Conservation (phyloP, 192 early-diverging fungal genomes). For the Gamsiella multidivaricata region DNA sequence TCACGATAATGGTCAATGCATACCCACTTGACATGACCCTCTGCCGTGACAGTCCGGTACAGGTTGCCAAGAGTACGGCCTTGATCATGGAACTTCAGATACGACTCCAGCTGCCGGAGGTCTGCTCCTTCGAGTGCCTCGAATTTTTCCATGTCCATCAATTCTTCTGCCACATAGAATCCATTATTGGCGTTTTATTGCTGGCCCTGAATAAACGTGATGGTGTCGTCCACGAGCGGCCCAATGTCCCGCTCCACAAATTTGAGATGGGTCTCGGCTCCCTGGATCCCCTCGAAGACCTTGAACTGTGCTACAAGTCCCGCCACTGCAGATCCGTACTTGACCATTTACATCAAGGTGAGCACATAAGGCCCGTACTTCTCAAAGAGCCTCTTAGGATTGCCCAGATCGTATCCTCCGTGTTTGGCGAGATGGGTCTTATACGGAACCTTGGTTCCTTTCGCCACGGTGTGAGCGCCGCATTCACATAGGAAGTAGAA, state of each 20-base stretch:
- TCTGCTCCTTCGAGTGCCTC: slow-evolving; percentile 5
- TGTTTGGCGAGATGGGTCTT: slow-evolving; percentile 18
- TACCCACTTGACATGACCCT: slow-evolving; percentile 10
- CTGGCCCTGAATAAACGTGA: not conserved
- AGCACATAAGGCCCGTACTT: slow-evolving; percentile 23
- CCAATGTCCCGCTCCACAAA: not conserved
- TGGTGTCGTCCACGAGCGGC: not conserved
- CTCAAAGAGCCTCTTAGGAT: slow-evolving; percentile 16
- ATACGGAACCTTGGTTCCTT: not conserved
- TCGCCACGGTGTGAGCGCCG: slow-evolving; percentile 3
- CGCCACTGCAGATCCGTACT: not conserved
- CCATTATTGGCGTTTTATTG: not conserved
- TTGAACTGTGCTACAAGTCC: not conserved
- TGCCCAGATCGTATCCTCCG: slow-evolving; percentile 11
- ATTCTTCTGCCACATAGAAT: not conserved
- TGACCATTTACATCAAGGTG: slow-evolving; percentile 18
- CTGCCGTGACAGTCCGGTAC: not conserved
- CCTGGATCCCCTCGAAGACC: not conserved
- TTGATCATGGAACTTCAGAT: slow-evolving; percentile 1
- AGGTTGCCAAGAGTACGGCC: not conserved
- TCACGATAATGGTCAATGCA: slow-evolving; percentile 14
- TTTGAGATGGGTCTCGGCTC: not conserved
- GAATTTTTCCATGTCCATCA: not conserved
- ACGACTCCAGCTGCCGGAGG: slow-evolving; percentile 2
- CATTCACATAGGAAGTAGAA: slow-evolving; percentile 23